Base-by-base conservation (phyloP, 2,329 filamentous ascomycete genomes). In the Aspergillus ochraceus region DNA sequence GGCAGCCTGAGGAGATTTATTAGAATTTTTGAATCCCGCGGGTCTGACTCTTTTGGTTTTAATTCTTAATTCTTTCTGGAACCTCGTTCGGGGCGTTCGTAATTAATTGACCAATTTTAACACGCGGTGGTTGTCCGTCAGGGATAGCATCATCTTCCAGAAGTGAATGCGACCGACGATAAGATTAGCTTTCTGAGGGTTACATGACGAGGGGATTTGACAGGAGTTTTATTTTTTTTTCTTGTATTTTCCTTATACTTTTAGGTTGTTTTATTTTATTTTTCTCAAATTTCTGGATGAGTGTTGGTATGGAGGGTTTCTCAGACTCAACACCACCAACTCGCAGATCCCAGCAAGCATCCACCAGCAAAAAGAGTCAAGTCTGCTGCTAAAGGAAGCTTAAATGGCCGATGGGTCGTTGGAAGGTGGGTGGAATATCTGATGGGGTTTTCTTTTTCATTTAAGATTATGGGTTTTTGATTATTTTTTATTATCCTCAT, bases 1-100 rank as follows among this genome's bases (percentile, higher is more conserved):
- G 49, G 56, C 42, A 39, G 70, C 58, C 26, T 70, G 51, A 65
- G 42, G 26, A n/a, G 36, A 30, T 57, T n/a, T 39, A 46, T 55
- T 36, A 24, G 24, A 24, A 47, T 60, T 56, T 22, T 8, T 45
- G 26, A 20, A 36, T 55, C 36, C 26, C 6, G 8, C 26, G 26
- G 26, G 26, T 29, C 26, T 29, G 26, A 8, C 3, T 5, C n/a
- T 39, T 9, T 12, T 19, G 9, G 12, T 24, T 45, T 32, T 49
- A 9, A 26, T 30, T 20, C 17, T 9, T n/a, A 12, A 26, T 12
- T 54, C 29, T 54, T 46, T 46, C 19, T 36, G 32, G 32, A 14
- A 12, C 32, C 11, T 36, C 12, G 32, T 36, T 36, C 32, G 32
- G 32, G 32, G 32, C 14, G 32, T 36, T 12, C 3, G 32, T 36